phyloP scores from a whole-genome alignment of 306 rosid genomes.

The Vigna angularis region DNA sequence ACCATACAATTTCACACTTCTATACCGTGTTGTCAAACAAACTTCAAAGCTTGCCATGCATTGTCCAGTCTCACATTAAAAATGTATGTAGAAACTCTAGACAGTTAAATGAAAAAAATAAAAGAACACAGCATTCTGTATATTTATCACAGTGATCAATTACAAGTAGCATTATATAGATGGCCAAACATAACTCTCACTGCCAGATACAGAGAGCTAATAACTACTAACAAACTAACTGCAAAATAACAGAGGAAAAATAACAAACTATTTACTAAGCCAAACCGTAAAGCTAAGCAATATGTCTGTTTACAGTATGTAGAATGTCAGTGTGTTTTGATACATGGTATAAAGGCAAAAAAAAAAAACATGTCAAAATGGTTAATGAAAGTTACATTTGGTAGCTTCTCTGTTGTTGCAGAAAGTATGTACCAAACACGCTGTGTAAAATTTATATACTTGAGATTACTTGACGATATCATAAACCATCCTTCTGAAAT shows the following conservation, averaged over 20 bases:
- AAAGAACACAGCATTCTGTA: no score
- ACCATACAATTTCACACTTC: slow-evolving; percentile 13
- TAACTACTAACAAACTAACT: no score
- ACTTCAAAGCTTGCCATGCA: slow-evolving; percentile 21
- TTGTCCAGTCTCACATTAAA: slow-evolving; percentile 27
- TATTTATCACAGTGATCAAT: no score
- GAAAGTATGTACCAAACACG: not conserved
- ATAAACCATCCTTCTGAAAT: slow-evolving; percentile 10
- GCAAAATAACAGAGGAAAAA: no score
- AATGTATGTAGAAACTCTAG: not conserved
- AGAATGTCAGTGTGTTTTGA: not conserved
- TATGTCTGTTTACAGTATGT: no score
- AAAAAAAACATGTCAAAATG: not conserved
- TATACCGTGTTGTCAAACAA: slow-evolving; percentile 35
- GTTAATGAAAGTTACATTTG: not conserved
- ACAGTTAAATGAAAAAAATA: no score
- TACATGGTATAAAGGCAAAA: not conserved
- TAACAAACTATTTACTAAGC: no score
- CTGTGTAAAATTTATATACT: not conserved
- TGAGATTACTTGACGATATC: slow-evolving; percentile 19
- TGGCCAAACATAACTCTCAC: no score
- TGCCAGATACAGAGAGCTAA: no score
- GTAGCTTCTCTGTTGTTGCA: not conserved
- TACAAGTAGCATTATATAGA: no score
- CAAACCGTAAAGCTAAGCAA: no score